Conservation (phyloP, 1,284 basidiomycete species). For the Ustilago xerochloae region DNA sequence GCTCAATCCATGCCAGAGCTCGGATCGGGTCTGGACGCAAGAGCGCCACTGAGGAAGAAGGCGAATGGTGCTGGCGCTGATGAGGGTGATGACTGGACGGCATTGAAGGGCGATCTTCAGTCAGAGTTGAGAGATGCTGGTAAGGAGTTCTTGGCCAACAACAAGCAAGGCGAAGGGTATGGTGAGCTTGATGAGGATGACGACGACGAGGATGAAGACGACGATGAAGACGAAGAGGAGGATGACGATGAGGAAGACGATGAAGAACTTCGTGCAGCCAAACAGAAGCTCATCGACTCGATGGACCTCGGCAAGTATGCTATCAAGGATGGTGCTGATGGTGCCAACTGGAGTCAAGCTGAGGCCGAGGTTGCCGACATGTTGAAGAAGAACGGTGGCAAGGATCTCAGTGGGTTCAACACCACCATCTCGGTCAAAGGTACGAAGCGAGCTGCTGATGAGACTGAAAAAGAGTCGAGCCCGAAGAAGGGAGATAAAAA, state of each 20-base stretch:
- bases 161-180: conserved; percentile 17
- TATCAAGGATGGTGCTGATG: conserved; percentile 42
- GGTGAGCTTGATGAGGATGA: conserved; percentile 26
- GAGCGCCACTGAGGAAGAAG: conserved; percentile 22
- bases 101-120: conserved; percentile 50
- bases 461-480: conserved; percentile 17
- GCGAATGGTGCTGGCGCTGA: conserved; percentile 15
- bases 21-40: conserved; percentile 15
- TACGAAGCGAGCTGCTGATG: conserved; percentile 36
- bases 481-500: conserved; percentile 35
- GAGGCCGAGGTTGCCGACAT: conserved; percentile 58
- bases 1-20: conserved; percentile 46
- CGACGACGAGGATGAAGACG: conserved; percentile 29
- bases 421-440: conserved; percentile 51
- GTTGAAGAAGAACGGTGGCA: conserved; percentile 43
- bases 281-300: conserved; percentile 49
- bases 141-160: conserved; percentile 28
- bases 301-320: conserved; percentile 59
- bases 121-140: conserved; percentile 57
- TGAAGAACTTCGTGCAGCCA: conserved; percentile 35
- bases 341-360: conserved; percentile 58
- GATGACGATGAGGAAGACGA: conserved; percentile 24
- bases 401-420: conserved; percentile 45
- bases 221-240: conserved; percentile 13
- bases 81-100: conserved; percentile 33